Base-by-base conservation (phyloP, 345 rosid genomes). In the Ailanthus altissimus region DNA sequence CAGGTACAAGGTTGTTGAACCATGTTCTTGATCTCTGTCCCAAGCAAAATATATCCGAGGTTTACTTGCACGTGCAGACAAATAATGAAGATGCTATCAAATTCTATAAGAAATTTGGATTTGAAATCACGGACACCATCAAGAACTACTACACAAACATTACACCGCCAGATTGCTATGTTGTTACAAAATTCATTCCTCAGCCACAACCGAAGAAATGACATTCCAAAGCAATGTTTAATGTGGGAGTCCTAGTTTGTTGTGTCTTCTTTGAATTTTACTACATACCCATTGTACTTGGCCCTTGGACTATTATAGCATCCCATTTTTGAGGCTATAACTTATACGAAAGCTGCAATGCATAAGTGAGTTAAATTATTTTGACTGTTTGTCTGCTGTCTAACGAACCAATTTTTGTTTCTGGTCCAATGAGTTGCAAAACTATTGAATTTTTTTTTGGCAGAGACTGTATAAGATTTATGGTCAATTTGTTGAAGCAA, bases 31-130 rank as follows among this genome's bases (percentile, higher is more conserved):
- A 94, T 47, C 92, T 91, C 81, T 84, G 91, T 81, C 77, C 80
- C 64, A 91, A 89, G 89, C 93, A 89, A 83, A 88, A 85, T 82
- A 86, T 90, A 58, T 84, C 86, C 14, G 97, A 92, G 86, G 83
- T 94, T 82, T 96, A 94, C 89, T 90, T 96, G 89, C 98, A 94
- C 40, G 99, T 96, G 79, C 99, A 94, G 88, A 94, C 97, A 47
- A 92, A 94, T 88, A 94, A 96, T 67, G 95, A 94, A 66, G 98
- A 96, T 28, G 98, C 98, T n/a, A 91, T 93, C 86, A 89, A 88
- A 79, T 94, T 96, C 81, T 96, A 94, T 80, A 92, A 90, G 90
- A 96, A 93, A 86, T 96, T 94, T 60, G 97, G 92, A 57, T 96
- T 94, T 79, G 91, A 91, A 74, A 89, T 96, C 82, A 90, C 93